Evolutionary conservation across 495 filamentous ascomycete genomes (phyloP), one percentile per base, ranked within the genome.

Genomic region (Xylaria bambusicola): DNA sequence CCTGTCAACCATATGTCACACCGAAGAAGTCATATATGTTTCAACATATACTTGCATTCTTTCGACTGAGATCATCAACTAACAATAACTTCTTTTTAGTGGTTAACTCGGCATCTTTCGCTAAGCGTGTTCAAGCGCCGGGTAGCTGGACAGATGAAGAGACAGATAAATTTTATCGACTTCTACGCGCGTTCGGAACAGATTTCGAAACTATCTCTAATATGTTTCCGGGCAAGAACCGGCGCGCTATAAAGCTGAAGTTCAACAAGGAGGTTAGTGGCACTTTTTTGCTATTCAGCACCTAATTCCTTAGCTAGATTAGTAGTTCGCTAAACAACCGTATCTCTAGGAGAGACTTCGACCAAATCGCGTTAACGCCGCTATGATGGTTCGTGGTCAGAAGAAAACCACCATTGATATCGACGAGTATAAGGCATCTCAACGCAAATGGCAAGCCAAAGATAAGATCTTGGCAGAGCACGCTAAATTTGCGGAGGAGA

Each of bases 151-250:
- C 85, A 48, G 83, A 85, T 21, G 86, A 86, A 9, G 78, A 86
- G 47, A 96, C 90, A 2, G 90, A 93, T 29, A 74, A 85, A 26
- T 98, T 98, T 74, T 98, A 96, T 69, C 80, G 88, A 18, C 88
- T 88, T 0, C 77, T 98, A 2, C 77, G 82, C 26, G 91, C 90
- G 82, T 97, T 95, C 68, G 95, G 94, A 26, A 97, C 92, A 0
- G 92, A 98, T 69, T 98, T 98, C 69, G 83, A 86, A 72, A 89
- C 91, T 63, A 95, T 98, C 65, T 83, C 84, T 64, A 86, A 84
- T 59, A 79, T 97, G 79, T 96, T 98, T 67, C 85, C 86, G 0
- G 84, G 84, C 27, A 82, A 88, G 20, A 89, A 79, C 23, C 80
- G 94, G 49, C 84, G 86, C 17, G 85, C 91, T 64, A 86, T 98